phyloP scores from a whole-genome alignment of 176 grass and related monocot genomes.

The Triticum timopheevii region DNA sequence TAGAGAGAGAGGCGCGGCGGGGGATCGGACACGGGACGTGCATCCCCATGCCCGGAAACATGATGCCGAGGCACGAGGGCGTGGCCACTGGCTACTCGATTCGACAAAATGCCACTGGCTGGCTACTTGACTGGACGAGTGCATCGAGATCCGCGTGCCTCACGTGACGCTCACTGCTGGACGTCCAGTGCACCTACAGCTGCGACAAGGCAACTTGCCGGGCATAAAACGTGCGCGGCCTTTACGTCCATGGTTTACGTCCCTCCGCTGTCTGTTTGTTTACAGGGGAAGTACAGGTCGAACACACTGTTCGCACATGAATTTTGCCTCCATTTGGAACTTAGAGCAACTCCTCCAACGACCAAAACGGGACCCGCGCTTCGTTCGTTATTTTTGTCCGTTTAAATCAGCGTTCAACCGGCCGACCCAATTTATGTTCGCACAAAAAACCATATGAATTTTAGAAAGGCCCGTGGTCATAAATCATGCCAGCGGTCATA shows the following conservation, averaged over 20 bases:
- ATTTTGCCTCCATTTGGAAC: too few species aligned
- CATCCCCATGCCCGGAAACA: not conserved
- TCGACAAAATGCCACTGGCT: not conserved
- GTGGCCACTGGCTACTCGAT: not conserved
- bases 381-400: too few species aligned
- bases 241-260: not conserved
- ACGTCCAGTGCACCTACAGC: not conserved
- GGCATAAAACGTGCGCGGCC: not conserved
- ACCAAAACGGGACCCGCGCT: too few species aligned
- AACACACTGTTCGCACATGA: too few species aligned
- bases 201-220: not conserved
- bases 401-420: too few species aligned
- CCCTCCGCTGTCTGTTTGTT: not conserved
- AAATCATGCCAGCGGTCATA: too few species aligned
- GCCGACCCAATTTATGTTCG: too few species aligned
- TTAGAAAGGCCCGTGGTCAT: too few species aligned
- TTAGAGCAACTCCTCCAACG: too few species aligned
- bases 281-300: too few species aligned
- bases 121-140: not conserved
- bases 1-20: not conserved
- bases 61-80: not conserved
- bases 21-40: too few species aligned
- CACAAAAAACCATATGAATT: too few species aligned
- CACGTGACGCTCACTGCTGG: not conserved
- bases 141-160: not conserved